Evolutionary conservation across 768 basidiomycete species (phyloP), one percentile per base, ranked within the genome.

Genomic region (Tylopilus felleus): DNA sequence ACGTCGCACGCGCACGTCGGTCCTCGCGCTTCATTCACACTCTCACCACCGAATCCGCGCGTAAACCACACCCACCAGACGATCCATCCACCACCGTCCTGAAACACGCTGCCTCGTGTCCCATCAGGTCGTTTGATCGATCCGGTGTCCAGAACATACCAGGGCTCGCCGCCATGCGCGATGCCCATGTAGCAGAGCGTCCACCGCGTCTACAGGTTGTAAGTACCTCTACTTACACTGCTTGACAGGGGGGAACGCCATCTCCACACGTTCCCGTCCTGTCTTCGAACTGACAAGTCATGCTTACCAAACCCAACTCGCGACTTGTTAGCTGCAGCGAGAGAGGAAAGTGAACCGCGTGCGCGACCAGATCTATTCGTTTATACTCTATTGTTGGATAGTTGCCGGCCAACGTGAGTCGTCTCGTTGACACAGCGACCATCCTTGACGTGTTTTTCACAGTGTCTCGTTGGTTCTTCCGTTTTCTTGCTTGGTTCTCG

Each of bases 381-480:
- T 69, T 41, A 29, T 25, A 25, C 46, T 62, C 53, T 58, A 62
- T 53, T 66, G 62, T 49, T 59, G 59, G 43, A 25, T 60, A 43
- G 53, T 70, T 44, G 60, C 56, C 19, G 44, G 58, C 45, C 68
- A 69, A 52, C 53, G 68, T 71, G 46, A 55, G 68, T 61, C 8
- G n/a, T 1, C 5, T 1, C 10, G 3, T 29, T 5, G 23, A 21
- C 38, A 12, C 46, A 16, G 8, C 43, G 46, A 35, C 17, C 1
- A 10, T 21, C 16, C 25, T 56, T 56, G 47, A 60, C 9, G 21
- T 4, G 35, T 9, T 28, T 10, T n/a, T 6, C 40, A 45, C 14
- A 71, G 70, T 70, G 27, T 60, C 29, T 8, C 58, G 29, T 47
- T 70, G 61, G 64, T 22, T 70, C 42, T 53, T 66, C 39, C 57